Conservation (phyloP, 306 rosid genomes). For the Rosa rugosa region DNA sequence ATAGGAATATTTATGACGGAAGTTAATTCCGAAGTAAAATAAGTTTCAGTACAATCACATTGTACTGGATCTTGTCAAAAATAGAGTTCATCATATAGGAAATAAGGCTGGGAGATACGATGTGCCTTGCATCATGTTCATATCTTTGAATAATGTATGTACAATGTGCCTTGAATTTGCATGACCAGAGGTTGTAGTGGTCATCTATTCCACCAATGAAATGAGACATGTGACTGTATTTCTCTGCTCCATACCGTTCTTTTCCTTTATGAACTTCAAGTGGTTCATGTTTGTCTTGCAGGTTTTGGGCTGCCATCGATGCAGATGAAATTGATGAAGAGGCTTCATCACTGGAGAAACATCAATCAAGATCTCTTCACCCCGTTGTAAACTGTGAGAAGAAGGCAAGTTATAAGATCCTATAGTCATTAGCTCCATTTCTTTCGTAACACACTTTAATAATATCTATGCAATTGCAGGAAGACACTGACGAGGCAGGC, state of each 20-base stretch:
- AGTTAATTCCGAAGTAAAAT: not conserved
- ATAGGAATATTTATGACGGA: not conserved
- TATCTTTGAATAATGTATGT: not conserved
- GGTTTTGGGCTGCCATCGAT: slow-evolving; percentile 43
- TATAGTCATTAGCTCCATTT: slow-evolving; percentile 7
- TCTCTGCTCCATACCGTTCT: not conserved
- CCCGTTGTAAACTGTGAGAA: slow-evolving; percentile 41
- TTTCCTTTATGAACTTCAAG: not conserved
- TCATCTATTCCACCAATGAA: slow-evolving; percentile 1
- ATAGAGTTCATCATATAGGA: not conserved
- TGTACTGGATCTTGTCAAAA: not conserved
- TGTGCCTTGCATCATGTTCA: not conserved
- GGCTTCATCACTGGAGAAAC: slow-evolving; percentile 28
- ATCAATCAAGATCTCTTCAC: slow-evolving; percentile 27
- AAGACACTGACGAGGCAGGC: slow-evolving; percentile 36
- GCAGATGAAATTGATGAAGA: slow-evolving; percentile 36
- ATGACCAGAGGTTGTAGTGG: not conserved
- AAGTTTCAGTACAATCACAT: not conserved
- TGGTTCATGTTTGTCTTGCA: slow-evolving; percentile 19
- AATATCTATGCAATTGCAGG: slow-evolving; percentile 34
- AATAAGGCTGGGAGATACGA: not conserved
- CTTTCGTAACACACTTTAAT: slow-evolving; percentile 5
- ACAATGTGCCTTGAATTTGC: not conserved
- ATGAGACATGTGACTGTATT: not conserved
- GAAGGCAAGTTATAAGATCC: slow-evolving; percentile 42